Evolutionary conservation across 1,139 yeast species (phyloP), one percentile per base, ranked within the genome.

Genomic region (Candida labiduridarum): DNA sequence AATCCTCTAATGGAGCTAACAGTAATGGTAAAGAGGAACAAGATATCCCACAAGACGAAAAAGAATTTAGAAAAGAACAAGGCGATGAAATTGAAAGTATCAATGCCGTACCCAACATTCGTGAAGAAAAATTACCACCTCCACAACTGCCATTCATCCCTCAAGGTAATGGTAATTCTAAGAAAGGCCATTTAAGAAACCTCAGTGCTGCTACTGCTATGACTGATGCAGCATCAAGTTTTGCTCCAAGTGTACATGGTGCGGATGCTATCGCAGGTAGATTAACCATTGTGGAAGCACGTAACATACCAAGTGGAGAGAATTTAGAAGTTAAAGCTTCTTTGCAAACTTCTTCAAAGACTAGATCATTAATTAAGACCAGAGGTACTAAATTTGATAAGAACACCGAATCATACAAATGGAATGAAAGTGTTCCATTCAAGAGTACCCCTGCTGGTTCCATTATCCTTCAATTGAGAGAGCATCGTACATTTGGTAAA

Each of bases 401-500:
- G 47, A 72, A 71, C 14, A 72, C 71, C 8, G 48, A 47, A 15
- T 81, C 80, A 0, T 78, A 77, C 52, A 74, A 69, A 52, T 83
- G 90, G 81, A 81, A 82, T 58, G 97, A 89, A 62, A 75, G 84
- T 22, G 74, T 80, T 54, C 77, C 85, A 4, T 89, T 91, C 72
- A 84, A 80, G 62, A 84, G 94, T 10, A 72, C 86, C 4, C 67
- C 84, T 2, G 84, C 80, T 15, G 85, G 86, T 2, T 75, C 72
- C 50, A 62, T 92, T 45, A 69, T 81, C 4, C 80, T 92, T 60
- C 73, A 75, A 39, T 80, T 89, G 14, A 76, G 82, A 47, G 85
- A 86, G 46, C 87, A 83, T 63, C 96, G 88, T 65, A 79, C 83
- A 3, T 79, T 92, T 59, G 94, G 96, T 41, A 84, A 87, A 61